A percentile compares a stretch with the other conserved stretches of the same genome.
These are phyloP conservation scores for Cetradonia linearis DNA, from an alignment of 495 filamentous ascomycete genomes.

Conservation along the genomic window DNA sequence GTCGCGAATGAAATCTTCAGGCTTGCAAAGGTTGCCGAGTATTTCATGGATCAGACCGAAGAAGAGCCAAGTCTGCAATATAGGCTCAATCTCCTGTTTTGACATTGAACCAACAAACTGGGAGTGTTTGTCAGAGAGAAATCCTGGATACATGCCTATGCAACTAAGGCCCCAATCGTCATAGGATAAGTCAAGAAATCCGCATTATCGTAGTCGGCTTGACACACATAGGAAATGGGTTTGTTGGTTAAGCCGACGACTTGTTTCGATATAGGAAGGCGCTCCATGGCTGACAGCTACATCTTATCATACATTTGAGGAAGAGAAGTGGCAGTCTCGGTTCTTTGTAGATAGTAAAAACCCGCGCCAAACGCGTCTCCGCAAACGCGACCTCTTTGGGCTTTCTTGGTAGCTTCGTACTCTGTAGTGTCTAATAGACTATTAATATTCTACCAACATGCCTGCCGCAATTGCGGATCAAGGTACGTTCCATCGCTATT, in stretches of 20 bases:
- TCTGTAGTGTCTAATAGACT: no score
- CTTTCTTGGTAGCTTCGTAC: not conserved
- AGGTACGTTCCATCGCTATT: not conserved
- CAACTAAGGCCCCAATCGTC: not conserved
- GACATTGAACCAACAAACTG: not conserved
- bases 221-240: not conserved
- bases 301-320: not conserved
- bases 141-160: not conserved
- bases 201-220: constrained; percentile 1
- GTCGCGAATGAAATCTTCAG: not conserved
- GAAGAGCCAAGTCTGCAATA: constrained; percentile 13
- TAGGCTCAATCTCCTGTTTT: not conserved
- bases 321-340: not conserved
- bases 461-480: not conserved
- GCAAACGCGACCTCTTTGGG: not conserved
- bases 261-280: constrained; percentile 3
- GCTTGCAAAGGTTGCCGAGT: not conserved
- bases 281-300: constrained; percentile 5
- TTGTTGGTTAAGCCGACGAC: not conserved
- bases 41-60: constrained; percentile 12
- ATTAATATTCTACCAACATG: not conserved
- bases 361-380: constrained; percentile 1
- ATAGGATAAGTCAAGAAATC: constrained; percentile 5
- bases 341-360: not conserved
- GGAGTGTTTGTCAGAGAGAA: not conserved